Base-by-base conservation (phyloP, 2,329 filamentous ascomycete genomes). In the Phaeosphaeria sp. region DNA sequence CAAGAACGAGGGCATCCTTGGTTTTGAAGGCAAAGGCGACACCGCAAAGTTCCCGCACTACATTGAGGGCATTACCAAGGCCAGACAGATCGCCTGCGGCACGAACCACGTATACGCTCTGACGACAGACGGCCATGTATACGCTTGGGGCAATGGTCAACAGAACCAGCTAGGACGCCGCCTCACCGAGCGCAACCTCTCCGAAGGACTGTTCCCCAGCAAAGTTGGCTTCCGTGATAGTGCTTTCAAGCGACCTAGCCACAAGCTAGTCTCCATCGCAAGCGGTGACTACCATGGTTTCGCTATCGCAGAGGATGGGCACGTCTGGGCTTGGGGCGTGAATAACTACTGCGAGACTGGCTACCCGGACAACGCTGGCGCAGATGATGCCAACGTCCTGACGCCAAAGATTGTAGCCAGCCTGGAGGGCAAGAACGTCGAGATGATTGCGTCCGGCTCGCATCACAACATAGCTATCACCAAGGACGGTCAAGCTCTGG, bases 331-430 rank as follows among this genome's bases (percentile, higher is more conserved):
- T 0, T 96, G 92, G 92, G 92, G 93, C 22, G 81, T 94, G 27
- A 96, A 96, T 83, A 93, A 91, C 78, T 96, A 91, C 76, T 91
- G 89, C 61, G 89, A 96, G 79, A 91, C 91, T 17, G 92, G 90
- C 36, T 83, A 89, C 57, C 81, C 82, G 17, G 83, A 86, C 44
- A 82, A 84, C 53, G 87, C 86, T 15, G 89, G 88, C 30, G 86
- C 89, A 56, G 87, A 90, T 51, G 87, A 90, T 64, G 89, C 89
- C 33, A 87, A 89, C 60, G 85, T 96, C 50, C 85, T 86, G 65
- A 91, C 92, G 2, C 74, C 77, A 3, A 86, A 85, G 43, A 80
- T 89, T 51, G 86, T 97, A 24, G 79, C 86, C 8, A 84, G 83
- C 4, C 84, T 97, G 8, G 81, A 83, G 25, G 83, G 84, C 44